Conservation (phyloP, 495 filamentous ascomycete species). For the Aspergillus olivimuriae region DNA sequence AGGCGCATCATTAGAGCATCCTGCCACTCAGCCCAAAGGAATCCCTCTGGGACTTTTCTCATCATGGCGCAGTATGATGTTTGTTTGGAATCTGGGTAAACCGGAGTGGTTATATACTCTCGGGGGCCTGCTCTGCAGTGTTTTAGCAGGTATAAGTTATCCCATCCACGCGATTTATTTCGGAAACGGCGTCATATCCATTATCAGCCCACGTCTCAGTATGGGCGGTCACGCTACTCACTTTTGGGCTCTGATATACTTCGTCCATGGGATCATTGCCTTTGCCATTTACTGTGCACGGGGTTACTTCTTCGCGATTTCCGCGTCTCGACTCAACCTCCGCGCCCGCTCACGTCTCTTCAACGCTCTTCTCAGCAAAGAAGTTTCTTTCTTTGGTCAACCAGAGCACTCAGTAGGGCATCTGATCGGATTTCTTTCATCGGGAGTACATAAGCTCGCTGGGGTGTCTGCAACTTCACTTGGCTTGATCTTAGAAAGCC, state of each 20-base stretch:
- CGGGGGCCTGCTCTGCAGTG: constrained; percentile 32
- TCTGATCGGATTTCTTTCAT: constrained; percentile 18
- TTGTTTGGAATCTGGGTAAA: constrained; percentile 67
- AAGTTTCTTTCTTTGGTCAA: constrained; percentile 15
- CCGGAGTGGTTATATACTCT: constrained; percentile 60
- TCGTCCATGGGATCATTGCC: constrained; percentile 13
- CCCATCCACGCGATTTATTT: constrained; percentile 78
- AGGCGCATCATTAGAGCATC: not conserved
- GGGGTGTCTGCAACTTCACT: constrained; percentile 32
- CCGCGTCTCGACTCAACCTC: constrained; percentile 13
- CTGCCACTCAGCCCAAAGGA: not conserved
- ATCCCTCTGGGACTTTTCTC: not conserved
- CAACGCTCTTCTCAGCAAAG: constrained; percentile 9
- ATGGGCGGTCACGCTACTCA: constrained; percentile 13
- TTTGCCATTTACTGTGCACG: constrained; percentile 9
- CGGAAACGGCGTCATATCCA: constrained; percentile 46
- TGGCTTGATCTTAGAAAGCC: constrained; percentile 20
- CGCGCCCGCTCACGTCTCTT: constrained; percentile 16
- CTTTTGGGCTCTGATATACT: constrained; percentile 21
- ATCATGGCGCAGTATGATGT: constrained; percentile 40
- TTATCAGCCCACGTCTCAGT: constrained; percentile 7
- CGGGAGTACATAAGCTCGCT: constrained; percentile 50
- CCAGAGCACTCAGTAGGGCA: constrained; percentile 12
- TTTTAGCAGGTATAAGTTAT: constrained; percentile 67
- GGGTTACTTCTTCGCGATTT: constrained; percentile 19